These are phyloP conservation scores for Patellifolia procumbens DNA, from an alignment of 179 eudicot species.

Conservation along the genomic window DNA sequence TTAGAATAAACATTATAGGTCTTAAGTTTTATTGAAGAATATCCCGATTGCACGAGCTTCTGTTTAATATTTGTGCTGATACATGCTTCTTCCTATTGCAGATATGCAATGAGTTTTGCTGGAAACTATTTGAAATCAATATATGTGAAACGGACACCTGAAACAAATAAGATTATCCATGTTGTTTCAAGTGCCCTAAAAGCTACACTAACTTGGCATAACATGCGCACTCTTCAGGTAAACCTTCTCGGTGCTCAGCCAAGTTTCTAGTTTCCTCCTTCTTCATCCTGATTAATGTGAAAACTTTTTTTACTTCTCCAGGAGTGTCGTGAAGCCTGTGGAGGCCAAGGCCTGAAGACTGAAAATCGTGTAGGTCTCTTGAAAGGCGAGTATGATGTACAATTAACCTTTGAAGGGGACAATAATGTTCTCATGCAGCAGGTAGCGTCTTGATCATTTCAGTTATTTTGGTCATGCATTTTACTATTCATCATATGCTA, in stretches of 20 bases:
- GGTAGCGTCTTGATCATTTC: slow-evolving; percentile 35
- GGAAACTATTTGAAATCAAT: slow-evolving; percentile 73
- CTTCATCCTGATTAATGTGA: slow-evolving; percentile 1
- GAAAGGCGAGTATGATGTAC: slow-evolving; percentile 93
- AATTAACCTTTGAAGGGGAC: slow-evolving; percentile 74
- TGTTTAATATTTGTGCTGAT: neutral
- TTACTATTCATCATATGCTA: neutral
- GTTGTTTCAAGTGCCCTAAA: slow-evolving; percentile 88
- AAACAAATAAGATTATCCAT: slow-evolving; percentile 72
- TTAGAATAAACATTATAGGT: neutral
- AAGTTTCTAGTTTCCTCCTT: neutral
- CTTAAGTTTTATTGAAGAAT: neutral
- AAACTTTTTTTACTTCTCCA: slow-evolving; percentile 33
- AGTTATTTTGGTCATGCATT: slow-evolving; percentile 1
- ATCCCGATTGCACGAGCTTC: neutral
- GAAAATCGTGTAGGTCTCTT: slow-evolving; percentile 89
- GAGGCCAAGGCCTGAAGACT: slow-evolving; percentile 97
- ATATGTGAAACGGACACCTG: slow-evolving; percentile 81
- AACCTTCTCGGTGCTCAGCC: slow-evolving; percentile 10
- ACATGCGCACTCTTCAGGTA: slow-evolving; percentile 96
- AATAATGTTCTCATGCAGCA: slow-evolving; percentile 79
- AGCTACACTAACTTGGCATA: slow-evolving; percentile 90
- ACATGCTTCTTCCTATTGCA: slow-evolving; percentile 34
- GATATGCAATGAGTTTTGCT: slow-evolving; percentile 93
- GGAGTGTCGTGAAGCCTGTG: slow-evolving; percentile 99